Evolutionary conservation across 768 basidiomycete species (phyloP).

Genomic region (Naganishia vaughanmartiniae): DNA sequence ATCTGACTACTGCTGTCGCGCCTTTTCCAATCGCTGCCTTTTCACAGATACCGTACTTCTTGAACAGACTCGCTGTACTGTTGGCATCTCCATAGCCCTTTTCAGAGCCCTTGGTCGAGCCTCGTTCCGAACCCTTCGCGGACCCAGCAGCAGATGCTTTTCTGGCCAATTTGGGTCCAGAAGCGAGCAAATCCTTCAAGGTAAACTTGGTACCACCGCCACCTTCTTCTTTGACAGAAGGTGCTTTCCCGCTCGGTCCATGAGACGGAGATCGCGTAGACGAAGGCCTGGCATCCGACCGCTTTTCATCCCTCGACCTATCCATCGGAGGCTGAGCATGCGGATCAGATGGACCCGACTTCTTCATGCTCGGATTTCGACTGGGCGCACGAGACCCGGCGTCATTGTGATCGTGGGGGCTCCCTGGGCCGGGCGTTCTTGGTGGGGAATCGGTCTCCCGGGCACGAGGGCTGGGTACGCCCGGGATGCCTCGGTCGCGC

Average conservation of each 20-base stretch:
- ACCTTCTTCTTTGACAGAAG: conserved; percentile 53
- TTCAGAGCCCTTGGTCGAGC: conserved; percentile 59
- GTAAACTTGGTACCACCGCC: conserved; percentile 67
- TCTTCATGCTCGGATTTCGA: conserved; percentile 34
- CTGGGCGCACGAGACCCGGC: conserved; percentile 39
- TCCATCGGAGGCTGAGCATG: conserved; percentile 45
- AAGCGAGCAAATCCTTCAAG: conserved; percentile 74
- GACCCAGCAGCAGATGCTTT: conserved; percentile 62
- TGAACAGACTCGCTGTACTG: conserved; percentile 62
- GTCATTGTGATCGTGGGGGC: conserved; percentile 37
- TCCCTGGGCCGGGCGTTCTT: conserved; percentile 46
- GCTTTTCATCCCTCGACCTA: conserved; percentile 22
- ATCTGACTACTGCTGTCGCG: conserved; percentile 91
- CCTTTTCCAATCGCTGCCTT: conserved; percentile 96
- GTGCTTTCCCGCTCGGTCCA: conserved; percentile 38
- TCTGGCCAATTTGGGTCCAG: conserved; percentile 71
- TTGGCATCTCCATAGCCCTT: conserved; percentile 57
- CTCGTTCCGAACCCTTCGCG: conserved; percentile 46
- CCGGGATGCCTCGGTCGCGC: conserved; percentile 18
- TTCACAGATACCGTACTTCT: conserved; percentile 97
- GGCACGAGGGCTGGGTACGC: conserved; percentile 32
- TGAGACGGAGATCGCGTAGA: conserved; percentile 33
- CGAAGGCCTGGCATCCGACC: conserved; percentile 23
- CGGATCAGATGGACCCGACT: conserved; percentile 32
- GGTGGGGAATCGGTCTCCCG: conserved; percentile 43